Evolutionary conservation across 2,329 filamentous ascomycete genomes (phyloP), one percentile per base, ranked within the genome.

Genomic region (Colletotrichum liriopes): DNA sequence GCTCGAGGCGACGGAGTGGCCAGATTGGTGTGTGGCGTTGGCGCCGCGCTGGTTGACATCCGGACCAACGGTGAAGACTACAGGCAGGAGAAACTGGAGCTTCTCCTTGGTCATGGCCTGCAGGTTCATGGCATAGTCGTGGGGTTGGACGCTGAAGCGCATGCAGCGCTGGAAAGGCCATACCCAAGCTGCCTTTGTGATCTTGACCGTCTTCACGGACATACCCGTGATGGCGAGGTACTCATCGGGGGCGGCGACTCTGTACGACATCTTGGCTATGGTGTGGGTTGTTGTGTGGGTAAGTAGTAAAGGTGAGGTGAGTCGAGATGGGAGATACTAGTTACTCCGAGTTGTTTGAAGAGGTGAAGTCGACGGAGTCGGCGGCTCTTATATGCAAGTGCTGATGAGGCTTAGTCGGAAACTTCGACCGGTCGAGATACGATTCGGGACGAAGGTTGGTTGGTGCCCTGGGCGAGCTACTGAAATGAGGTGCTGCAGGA

Each of bases 41-140:
- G 84, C 84, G 12, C 87, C 88, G 37, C 88, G 84, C 51, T 84
- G 82, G 74, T 92, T 91, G 74, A 96, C 90, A 74, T 94, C 91
- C 0, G 94, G 94, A 18, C 94, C 94, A 72, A 96, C 92, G 47
- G 94, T 96, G 83, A 96, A 96, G 74, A 96, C 93, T 14, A 94
- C 93, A 2, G 94, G 94, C 0, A 96, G 88, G 6, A 91, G 87
- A 80, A 96, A 95, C 74, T 95, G 93, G 3, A 96, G 87, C 81
- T 97, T 97, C 84, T 97, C 94, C 77, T 92, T 90, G 23, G 94
- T 97, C 94, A 97, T 97, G 68, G 94, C 94, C 79, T 95, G 93
- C 1, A 97, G 85, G 68, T 91, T 91, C 87, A 97, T 93, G 71
- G 89, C 90, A 82, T 96, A 96, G 82, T 97, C 94, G 78, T 94